These are phyloP conservation scores for Zygoascus flipseniorum DNA, from an alignment of 805 yeast genomes.

Conservation along the genomic window DNA sequence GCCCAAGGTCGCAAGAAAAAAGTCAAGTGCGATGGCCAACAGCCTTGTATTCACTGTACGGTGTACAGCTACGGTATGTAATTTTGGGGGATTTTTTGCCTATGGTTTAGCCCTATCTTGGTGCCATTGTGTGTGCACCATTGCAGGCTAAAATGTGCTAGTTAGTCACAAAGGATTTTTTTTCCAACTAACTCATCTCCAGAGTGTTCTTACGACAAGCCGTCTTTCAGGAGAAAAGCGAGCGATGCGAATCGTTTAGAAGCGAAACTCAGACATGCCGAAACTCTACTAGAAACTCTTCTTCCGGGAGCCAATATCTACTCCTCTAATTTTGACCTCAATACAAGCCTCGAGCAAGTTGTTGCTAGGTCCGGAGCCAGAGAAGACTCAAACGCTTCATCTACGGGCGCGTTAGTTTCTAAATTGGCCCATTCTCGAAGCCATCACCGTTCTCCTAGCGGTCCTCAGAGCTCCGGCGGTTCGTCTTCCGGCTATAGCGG, in stretches of 20 bases:
- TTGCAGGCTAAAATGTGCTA: too few species aligned
- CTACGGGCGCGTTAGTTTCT: background rate
- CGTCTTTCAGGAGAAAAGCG: slow-evolving; percentile 45
- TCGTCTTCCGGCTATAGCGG: background rate
- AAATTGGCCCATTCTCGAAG: background rate
- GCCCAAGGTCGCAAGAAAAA: slow-evolving; percentile 49
- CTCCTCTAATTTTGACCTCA: slow-evolving; percentile 25
- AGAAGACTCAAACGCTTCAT: background rate
- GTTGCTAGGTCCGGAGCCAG: background rate
- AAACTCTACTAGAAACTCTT: slow-evolving; percentile 28
- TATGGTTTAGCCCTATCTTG: too few species aligned
- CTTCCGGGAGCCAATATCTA: slow-evolving; percentile 35
- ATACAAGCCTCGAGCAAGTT: background rate
- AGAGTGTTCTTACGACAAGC: slow-evolving; percentile 75
- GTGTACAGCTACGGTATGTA: slow-evolving; percentile 59
- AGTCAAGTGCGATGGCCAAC: slow-evolving; percentile 72
- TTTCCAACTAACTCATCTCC: background rate
- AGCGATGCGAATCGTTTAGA: slow-evolving; percentile 30
- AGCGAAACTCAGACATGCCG: slow-evolving; percentile 28
- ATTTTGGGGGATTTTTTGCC: background rate
- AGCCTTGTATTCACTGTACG: slow-evolving; percentile 76
- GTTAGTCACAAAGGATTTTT: too few species aligned
- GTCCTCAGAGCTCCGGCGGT: background rate
- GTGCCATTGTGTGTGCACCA: too few species aligned
- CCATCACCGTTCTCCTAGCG: background rate